A percentile compares a stretch with the other conserved stretches of the same genome.
These are phyloP conservation scores for Leccinum sublutescens DNA, from an alignment of 768 basidiomycete genomes.

Conservation along the genomic window DNA sequence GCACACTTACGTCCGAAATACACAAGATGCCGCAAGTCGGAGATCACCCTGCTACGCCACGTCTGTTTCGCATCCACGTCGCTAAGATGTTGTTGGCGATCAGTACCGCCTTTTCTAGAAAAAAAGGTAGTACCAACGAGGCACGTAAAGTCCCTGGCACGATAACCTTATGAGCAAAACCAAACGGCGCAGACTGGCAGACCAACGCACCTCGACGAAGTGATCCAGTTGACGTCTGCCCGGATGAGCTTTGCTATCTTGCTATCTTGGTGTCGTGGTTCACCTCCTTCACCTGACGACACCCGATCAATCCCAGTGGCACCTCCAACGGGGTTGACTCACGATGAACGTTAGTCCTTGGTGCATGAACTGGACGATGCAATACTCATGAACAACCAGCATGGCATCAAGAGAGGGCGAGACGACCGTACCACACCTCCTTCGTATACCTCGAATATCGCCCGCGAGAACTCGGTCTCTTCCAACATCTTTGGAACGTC, in stretches of 20 bases:
- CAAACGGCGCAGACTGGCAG: background rate
- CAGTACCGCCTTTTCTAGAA: background rate
- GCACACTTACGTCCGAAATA: conserved; percentile 68
- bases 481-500: conserved; percentile 53
- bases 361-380: conserved; percentile 67
- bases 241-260: conserved; percentile 67
- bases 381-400: conserved; percentile 1
- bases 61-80: conserved; percentile 78
- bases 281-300: conserved; percentile 30
- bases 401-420: background rate
- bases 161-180: background rate
- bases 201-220: conserved; percentile 54
- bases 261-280: conserved; percentile 57
- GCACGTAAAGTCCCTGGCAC: conserved; percentile 69
- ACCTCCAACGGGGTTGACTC: conserved; percentile 17
- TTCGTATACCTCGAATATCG: conserved; percentile 86
- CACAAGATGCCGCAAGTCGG: conserved; percentile 48
- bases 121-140: conserved; percentile 18
- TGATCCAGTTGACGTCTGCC: conserved; percentile 84
- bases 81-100: conserved; percentile 36
- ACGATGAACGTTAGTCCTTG: conserved; percentile 83
- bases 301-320: background rate
- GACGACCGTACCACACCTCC: conserved; percentile 66
- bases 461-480: conserved; percentile 49
- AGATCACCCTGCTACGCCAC: conserved; percentile 54